phyloP scores from a whole-genome alignment of 2,329 filamentous ascomycete genomes.

The Nigrospora sphaerica region DNA sequence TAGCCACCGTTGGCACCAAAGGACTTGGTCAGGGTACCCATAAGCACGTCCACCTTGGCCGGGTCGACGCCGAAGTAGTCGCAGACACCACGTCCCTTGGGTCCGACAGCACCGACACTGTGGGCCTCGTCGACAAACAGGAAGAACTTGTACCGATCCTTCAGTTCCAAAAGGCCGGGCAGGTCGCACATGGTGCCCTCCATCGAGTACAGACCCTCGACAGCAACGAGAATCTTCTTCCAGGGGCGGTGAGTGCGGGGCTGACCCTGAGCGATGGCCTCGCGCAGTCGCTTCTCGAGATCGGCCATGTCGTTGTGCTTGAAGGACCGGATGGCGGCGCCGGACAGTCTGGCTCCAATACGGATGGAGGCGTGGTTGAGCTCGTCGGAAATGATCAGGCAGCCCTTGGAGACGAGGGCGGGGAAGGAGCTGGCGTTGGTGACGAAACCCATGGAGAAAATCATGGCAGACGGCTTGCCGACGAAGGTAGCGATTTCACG shows the following conservation, averaged over 20 bases:
- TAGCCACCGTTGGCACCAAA: conserved; percentile 98
- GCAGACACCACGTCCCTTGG: conserved; percentile 83
- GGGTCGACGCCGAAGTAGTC: conserved; percentile 95
- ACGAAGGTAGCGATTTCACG: conserved; percentile 84
- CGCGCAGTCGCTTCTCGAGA: conserved; percentile 78
- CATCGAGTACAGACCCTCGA: conserved; percentile 98
- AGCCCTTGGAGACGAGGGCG: conserved; percentile 85
- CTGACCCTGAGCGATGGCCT: conserved; percentile 92
- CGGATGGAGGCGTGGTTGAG: conserved; percentile 97
- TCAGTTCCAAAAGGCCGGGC: conserved; percentile 79
- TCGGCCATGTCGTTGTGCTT: conserved; percentile 95
- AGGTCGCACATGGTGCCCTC: conserved; percentile 98
- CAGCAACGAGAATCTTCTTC: conserved; percentile 97
- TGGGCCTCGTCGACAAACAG: conserved; percentile 96
- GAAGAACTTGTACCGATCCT: conserved; percentile 94
- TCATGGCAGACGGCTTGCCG: conserved; percentile 88
- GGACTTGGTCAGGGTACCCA: conserved; percentile 97
- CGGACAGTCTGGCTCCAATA: conserved; percentile 86
- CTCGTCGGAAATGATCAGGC: conserved; percentile 91
- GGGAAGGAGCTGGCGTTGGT: conserved; percentile 93
- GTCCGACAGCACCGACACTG: conserved; percentile 87
- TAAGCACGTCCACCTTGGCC: conserved; percentile 83
- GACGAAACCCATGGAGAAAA: conserved; percentile 98
- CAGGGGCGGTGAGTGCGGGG: conserved; percentile 96
- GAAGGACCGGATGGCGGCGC: conserved; percentile 92